phyloP scores from a whole-genome alignment of 805 yeast species.

The Hanseniaspora meyeri region DNA sequence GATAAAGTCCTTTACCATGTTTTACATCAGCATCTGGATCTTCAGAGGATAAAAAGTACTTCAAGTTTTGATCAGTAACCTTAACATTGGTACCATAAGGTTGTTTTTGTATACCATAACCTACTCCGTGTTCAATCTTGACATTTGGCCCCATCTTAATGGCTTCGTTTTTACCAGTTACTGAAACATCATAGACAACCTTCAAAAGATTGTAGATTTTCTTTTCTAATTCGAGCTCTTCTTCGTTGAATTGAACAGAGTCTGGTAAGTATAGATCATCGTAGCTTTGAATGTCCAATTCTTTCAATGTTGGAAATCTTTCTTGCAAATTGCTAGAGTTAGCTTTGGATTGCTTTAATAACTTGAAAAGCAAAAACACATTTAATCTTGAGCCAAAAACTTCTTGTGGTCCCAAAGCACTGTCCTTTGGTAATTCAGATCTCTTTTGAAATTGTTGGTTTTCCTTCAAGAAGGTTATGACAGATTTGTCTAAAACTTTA shows the following conservation, averaged over 20 bases:
- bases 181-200: slow-evolving; percentile 3
- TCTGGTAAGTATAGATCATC: slow-evolving; percentile 5
- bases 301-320: slow-evolving; percentile 10
- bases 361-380: slow-evolving; percentile 9
- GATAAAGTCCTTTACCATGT: background rate
- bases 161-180: background rate
- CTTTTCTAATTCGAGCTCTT: background rate
- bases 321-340: background rate
- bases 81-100: slow-evolving; percentile 1
- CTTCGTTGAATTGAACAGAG: background rate
- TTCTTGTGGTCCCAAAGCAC: slow-evolving; percentile 6
- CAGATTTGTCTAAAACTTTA: background rate
- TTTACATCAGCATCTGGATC: slow-evolving; percentile 3
- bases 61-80: slow-evolving; percentile 1
- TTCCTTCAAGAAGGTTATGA: background rate
- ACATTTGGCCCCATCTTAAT: slow-evolving; percentile 11
- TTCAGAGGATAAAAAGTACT: background rate
- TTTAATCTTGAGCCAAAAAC: background rate
- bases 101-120: slow-evolving; percentile 12
- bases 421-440: background rate
- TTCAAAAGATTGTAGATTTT: slow-evolving; percentile 7
- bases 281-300: background rate
- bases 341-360: slow-evolving; percentile 4
- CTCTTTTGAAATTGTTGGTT: background rate
- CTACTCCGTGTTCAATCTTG: slow-evolving; percentile 7